Percentiles rank a stretch among this genome's conserved stretches.
These are phyloP conservation scores for Cystobasidium tubakii DNA, from an alignment of 768 basidiomycete species.

Conservation along the genomic window DNA sequence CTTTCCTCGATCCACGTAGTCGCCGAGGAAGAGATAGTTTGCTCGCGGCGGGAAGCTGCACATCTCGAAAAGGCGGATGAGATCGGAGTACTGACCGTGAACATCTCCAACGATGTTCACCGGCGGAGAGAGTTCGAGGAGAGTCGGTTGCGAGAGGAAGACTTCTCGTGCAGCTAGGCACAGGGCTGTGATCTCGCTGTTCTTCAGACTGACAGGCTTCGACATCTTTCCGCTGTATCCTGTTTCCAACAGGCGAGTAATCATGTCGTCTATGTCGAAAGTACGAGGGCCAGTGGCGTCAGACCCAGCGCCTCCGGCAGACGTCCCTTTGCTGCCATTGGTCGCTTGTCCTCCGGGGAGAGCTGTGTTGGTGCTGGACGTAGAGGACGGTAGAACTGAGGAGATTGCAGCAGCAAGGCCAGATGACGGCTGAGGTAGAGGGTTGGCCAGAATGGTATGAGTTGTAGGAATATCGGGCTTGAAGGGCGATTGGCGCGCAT, in stretches of 20 bases:
- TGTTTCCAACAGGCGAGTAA: constrained; percentile 86
- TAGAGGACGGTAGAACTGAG: constrained; percentile 45
- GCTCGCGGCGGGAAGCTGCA: constrained; percentile 95
- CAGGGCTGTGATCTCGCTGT: constrained; percentile 85
- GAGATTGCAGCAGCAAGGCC: constrained; percentile 22
- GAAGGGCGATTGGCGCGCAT: background rate
- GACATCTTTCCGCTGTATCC: constrained; percentile 97
- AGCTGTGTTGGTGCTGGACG: constrained; percentile 45
- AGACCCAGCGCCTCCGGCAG: constrained; percentile 43
- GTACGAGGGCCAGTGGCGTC: constrained; percentile 48
- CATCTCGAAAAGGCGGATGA: constrained; percentile 98
- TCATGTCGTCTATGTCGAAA: constrained; percentile 97
- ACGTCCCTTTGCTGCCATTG: constrained; percentile 38
- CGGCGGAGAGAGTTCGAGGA: constrained; percentile 92
- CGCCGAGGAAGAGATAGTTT: constrained; percentile 97
- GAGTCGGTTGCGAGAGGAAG: constrained; percentile 89
- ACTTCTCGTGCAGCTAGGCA: constrained; percentile 94
- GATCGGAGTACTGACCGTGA: constrained; percentile 96
- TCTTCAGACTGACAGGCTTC: constrained; percentile 92
- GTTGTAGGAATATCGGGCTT: constrained; percentile 69
- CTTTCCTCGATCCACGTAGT: constrained; percentile 98
- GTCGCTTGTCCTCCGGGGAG: constrained; percentile 39
- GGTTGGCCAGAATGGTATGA: constrained; percentile 75
- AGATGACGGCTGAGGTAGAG: constrained; percentile 52
- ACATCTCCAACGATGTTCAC: constrained; percentile 99